A percentile compares a stretch with the other conserved stretches of the same genome.
Evolutionary conservation across 352 stramenopile species (phyloP).

Genomic region (Halophytophthora polymorphica): DNA sequence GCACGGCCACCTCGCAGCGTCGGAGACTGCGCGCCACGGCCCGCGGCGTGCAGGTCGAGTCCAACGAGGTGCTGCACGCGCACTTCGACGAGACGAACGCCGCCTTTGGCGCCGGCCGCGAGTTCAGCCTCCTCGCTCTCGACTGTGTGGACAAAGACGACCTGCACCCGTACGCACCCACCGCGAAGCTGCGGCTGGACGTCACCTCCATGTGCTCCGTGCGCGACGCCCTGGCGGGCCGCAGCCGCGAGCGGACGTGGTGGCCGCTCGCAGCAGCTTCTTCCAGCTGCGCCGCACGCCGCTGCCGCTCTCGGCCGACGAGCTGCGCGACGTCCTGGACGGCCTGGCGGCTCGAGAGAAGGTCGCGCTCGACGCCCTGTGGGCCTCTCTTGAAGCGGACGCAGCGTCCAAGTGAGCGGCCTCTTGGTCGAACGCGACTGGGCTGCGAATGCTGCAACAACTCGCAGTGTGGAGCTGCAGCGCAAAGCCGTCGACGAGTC

Average conservation of each 20-base stretch:
- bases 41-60: constrained; percentile 25
- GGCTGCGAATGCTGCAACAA: no score
- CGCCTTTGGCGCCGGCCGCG: constrained; percentile 14
- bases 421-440: no score
- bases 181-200: constrained; percentile 29
- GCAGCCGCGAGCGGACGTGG: constrained; percentile 23
- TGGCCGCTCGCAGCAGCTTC: constrained; percentile 33
- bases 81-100: constrained; percentile 27
- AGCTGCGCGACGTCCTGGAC: constrained; percentile 28
- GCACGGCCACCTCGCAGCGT: constrained; percentile 20
- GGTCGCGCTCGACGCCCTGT: constrained; percentile 22
- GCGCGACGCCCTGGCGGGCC: constrained; percentile 10
- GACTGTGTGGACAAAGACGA: constrained; percentile 38
- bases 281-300: constrained; percentile 30
- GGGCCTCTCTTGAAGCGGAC: constrained; percentile 6
- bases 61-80: constrained; percentile 23
- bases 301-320: constrained; percentile 18
- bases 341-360: constrained; percentile 21
- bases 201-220: constrained; percentile 20
- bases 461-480: no score
- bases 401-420: background rate
- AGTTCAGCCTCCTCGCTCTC: constrained; percentile 24
- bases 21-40: constrained; percentile 26
- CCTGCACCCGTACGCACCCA: constrained; percentile 23
- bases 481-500: no score